Percentiles rank a stretch among this genome's conserved stretches.
phyloP scores from a whole-genome alignment of 352 stramenopile species.

The Phytophthora foliorum region DNA sequence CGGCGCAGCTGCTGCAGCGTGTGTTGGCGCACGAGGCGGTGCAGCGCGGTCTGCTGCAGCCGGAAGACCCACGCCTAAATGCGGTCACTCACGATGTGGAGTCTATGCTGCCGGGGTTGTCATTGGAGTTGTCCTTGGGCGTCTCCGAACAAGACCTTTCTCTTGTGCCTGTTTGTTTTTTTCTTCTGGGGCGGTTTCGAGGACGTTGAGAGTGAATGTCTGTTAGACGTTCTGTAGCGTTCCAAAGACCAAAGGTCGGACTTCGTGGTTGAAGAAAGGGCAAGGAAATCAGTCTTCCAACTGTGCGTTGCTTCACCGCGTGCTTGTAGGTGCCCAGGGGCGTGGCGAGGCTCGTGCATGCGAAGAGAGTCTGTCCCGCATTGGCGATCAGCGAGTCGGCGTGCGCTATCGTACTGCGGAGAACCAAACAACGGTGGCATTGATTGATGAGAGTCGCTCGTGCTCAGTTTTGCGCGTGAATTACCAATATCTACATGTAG shows the following conservation, averaged over 20 bases:
- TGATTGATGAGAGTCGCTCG: too few species aligned
- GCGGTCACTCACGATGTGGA: too few species aligned
- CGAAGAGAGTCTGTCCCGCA: conserved; percentile 76
- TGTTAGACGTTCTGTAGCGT: too few species aligned
- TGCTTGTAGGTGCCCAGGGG: conserved; percentile 73
- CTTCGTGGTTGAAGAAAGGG: too few species aligned
- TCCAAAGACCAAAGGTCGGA: too few species aligned
- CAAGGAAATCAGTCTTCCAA: too few species aligned
- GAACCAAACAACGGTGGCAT: too few species aligned
- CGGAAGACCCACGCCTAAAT: too few species aligned
- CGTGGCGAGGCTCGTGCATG: conserved; percentile 58
- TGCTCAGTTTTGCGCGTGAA: too few species aligned
- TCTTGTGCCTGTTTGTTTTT: not conserved
- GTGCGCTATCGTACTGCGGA: conserved; percentile 63
- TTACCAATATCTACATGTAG: too few species aligned
- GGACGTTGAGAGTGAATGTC: too few species aligned
- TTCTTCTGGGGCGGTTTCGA: not conserved
- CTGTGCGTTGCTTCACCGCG: conserved; percentile 62
- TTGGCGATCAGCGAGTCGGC: conserved; percentile 57
- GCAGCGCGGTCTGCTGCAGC: conserved; percentile 71
- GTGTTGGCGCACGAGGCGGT: conserved; percentile 63
- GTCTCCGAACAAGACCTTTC: not conserved
- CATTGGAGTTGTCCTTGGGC: not conserved
- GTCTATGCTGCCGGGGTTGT: too few species aligned
- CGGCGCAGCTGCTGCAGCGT: conserved; percentile 26